Conservation (phyloP, 1,284 basidiomycete genomes). For the Ceratobasidium sp. region DNA sequence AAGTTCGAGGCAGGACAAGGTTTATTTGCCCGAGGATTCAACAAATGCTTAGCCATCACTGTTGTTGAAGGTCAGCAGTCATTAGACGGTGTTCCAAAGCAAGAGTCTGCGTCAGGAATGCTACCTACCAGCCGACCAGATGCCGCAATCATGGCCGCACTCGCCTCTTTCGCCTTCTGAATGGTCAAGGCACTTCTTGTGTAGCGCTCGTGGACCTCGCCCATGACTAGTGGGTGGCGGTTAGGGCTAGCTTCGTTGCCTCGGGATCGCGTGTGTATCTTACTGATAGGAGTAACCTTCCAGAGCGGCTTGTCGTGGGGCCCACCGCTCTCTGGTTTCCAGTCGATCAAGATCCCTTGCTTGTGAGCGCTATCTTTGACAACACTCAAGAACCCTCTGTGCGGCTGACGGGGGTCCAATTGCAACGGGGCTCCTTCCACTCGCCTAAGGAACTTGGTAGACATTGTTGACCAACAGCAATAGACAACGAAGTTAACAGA, state of each 20-base stretch:
- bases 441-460: not conserved
- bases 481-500: too few species aligned
- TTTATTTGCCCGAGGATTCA: too few species aligned
- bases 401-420: not conserved
- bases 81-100: too few species aligned
- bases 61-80: too few species aligned
- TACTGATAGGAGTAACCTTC: constrained; percentile 22
- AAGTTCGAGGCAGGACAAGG: too few species aligned
- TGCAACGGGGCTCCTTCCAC: not conserved
- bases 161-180: constrained; percentile 1
- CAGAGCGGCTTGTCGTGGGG: constrained; percentile 3
- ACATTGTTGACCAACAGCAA: not conserved
- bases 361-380: not conserved
- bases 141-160: not conserved
- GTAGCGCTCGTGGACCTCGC: not conserved
- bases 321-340: not conserved
- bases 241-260: not conserved
- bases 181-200: not conserved
- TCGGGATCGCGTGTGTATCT: not conserved
- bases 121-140: not conserved
- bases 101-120: too few species aligned
- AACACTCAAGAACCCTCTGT: not conserved
- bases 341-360: not conserved
- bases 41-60: too few species aligned
- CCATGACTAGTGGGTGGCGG: constrained; percentile 9